phyloP scores from a whole-genome alignment of 345 rosid species.

The Citrus sp. region DNA sequence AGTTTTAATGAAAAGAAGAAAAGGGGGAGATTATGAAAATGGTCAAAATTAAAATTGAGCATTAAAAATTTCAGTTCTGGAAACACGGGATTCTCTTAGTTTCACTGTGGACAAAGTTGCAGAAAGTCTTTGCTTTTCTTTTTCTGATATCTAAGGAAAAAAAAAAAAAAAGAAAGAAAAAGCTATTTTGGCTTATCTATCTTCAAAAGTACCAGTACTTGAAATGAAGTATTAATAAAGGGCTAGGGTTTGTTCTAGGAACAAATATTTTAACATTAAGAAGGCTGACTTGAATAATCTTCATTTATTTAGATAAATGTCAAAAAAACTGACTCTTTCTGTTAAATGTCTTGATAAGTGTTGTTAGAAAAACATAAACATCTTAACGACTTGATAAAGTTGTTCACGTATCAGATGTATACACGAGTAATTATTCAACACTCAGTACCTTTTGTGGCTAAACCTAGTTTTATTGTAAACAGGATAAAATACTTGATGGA shows the following conservation, averaged over 20 bases:
- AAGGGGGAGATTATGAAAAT: background rate
- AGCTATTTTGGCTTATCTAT: background rate
- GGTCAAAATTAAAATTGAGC: background rate
- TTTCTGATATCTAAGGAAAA: background rate
- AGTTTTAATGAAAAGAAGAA: background rate
- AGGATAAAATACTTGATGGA: constrained; percentile 71
- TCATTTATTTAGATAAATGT: background rate
- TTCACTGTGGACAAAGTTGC: background rate
- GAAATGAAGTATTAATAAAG: background rate
- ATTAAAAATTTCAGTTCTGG: background rate
- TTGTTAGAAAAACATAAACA: background rate
- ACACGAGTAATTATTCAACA: background rate
- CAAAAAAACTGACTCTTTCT: background rate
- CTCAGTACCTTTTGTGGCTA: background rate
- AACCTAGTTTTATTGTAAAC: constrained; percentile 20
- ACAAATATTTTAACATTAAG: background rate
- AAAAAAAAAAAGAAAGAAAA: background rate
- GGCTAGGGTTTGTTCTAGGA: background rate
- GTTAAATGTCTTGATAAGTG: background rate
- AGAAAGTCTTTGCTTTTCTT: background rate
- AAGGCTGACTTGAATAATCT: background rate
- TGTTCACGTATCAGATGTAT: background rate
- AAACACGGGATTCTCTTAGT: background rate
- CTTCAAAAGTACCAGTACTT: background rate
- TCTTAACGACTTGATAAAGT: background rate